Conservation (phyloP, 1,139 yeast genomes). For the Candida mesenterica region DNA sequence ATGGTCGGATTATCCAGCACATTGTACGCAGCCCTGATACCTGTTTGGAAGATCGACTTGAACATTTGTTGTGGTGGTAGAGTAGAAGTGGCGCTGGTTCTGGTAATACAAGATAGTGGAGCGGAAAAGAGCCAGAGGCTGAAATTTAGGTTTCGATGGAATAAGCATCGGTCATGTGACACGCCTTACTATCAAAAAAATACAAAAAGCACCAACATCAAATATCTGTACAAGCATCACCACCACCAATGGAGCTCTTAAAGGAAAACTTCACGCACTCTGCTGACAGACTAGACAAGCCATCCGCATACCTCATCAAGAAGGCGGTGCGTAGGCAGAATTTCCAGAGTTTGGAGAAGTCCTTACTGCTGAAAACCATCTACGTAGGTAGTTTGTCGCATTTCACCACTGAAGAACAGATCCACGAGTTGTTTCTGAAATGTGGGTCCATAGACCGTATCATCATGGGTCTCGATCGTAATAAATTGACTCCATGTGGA, state of each 20-base stretch:
- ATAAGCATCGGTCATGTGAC: too few species aligned
- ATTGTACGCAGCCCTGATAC: slow-evolving; percentile 71
- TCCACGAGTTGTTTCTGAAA: slow-evolving; percentile 77
- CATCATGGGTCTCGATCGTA: slow-evolving; percentile 91
- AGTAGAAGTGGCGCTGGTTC: neutral
- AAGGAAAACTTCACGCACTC: slow-evolving; percentile 55
- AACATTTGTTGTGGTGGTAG: slow-evolving; percentile 23
- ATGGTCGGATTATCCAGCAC: slow-evolving; percentile 76
- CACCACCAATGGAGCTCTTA: slow-evolving; percentile 59
- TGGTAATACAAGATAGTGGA: too few species aligned
- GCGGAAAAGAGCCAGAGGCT: too few species aligned
- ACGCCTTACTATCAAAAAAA: too few species aligned
- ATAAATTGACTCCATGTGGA: slow-evolving; percentile 90
- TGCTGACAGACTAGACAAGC: slow-evolving; percentile 68
- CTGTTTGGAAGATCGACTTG: slow-evolving; percentile 50
- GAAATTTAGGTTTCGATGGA: neutral
- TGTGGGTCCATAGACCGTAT: slow-evolving; percentile 76
- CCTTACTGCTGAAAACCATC: slow-evolving; percentile 68
- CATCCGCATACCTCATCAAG: slow-evolving; percentile 70
- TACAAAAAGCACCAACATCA: too few species aligned
- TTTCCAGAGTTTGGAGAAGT: slow-evolving; percentile 58
- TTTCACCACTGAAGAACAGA: slow-evolving; percentile 91
- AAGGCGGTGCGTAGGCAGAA: slow-evolving; percentile 63
- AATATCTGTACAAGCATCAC: too few species aligned
- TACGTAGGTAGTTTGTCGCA: slow-evolving; percentile 85